Base-by-base conservation (phyloP, 371 early-diverging fungal species). In the Apophysomyces variabilis region DNA sequence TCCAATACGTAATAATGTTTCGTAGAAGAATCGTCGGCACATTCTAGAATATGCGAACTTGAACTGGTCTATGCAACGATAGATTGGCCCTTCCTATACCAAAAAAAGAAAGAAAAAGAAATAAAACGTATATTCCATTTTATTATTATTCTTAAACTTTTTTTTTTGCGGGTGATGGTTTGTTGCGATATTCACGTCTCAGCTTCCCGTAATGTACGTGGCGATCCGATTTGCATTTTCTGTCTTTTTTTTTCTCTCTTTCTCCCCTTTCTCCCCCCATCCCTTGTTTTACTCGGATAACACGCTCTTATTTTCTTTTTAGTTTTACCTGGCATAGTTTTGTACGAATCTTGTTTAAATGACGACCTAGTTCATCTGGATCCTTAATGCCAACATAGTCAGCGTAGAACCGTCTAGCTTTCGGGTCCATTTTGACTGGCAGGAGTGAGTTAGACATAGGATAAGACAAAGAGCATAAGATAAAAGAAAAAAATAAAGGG, bases 1-100 rank as follows among this genome's bases (percentile, higher is more conserved):
- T 14, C 62, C 75, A 35, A 68, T 21, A 26, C 69, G 67, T 45
- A 82, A 41, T 2, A 81, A 44, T 9, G 56, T 36, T 8, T 50
- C 50, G 54, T 82, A 82, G 59, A 73, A 82, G 61, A 82, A 82
- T 26, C 82, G 69, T 50, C 57, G 58, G 9, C 70, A 60, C 9
- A 82, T 61, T 35, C 82, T 65, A 44, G 79, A 68, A 43, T 58
- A 69, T 8, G 74, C 70, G 69, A 82, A 82, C 38, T 77, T 73
- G 58, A 64, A 78, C 12, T 62, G 60, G 18, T 72, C 66, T 43
- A 82, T 75, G 62, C 82, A 82, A n/a, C 66, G 68, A 58, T 79
- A 82, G 11, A 64, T 58, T 36, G 62, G 54, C 38, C 75, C 73
- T 14, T 71, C 21, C 75, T 71, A 60, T 26, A 50, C 54, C 54